Conservation (phyloP, 495 filamentous ascomycete species). For the Cairneyella variabilis region DNA sequence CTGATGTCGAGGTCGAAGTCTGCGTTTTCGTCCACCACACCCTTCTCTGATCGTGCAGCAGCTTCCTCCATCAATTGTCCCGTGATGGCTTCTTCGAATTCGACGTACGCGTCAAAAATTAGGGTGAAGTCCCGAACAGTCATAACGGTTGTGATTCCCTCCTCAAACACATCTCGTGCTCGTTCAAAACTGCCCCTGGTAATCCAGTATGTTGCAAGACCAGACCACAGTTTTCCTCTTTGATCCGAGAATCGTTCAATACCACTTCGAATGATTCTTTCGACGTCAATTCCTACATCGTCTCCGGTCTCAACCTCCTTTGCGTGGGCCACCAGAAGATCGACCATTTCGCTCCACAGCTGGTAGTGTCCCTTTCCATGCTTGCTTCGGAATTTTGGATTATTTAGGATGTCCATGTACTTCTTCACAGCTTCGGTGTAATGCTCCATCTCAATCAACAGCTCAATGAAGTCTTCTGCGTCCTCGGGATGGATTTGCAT, state of each 20-base stretch:
- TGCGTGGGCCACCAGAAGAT: conserved; percentile 87
- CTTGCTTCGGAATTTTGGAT: conserved; percentile 87
- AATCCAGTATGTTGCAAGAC: conserved; percentile 95
- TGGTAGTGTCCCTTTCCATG: conserved; percentile 93
- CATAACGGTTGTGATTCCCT: conserved; percentile 97
- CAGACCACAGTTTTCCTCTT: conserved; percentile 93
- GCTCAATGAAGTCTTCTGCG: conserved; percentile 88
- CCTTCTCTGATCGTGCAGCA: conserved; percentile 76
- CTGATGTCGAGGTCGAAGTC: conserved; percentile 96
- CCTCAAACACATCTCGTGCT: conserved; percentile 90
- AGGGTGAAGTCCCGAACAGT: conserved; percentile 98
- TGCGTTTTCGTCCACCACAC: conserved; percentile 74
- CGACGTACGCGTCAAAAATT: conserved; percentile 92
- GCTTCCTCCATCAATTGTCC: conserved; percentile 85
- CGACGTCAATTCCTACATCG: conserved; percentile 81
- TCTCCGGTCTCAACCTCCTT: conserved; percentile 78
- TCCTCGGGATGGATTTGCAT: conserved; percentile 98
- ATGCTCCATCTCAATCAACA: conserved; percentile 74
- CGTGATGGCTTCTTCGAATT: conserved; percentile 97
- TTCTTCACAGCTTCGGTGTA: conserved; percentile 92
- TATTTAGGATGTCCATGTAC: conserved; percentile 93
- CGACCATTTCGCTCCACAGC: conserved; percentile 98
- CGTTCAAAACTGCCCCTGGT: conserved; percentile 85
- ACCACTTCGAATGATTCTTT: conserved; percentile 89
- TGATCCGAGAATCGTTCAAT: conserved; percentile 93